Evolutionary conservation across 2,329 filamentous ascomycete species (phyloP).

Genomic region (Thermothelomyces thermophilus): DNA sequence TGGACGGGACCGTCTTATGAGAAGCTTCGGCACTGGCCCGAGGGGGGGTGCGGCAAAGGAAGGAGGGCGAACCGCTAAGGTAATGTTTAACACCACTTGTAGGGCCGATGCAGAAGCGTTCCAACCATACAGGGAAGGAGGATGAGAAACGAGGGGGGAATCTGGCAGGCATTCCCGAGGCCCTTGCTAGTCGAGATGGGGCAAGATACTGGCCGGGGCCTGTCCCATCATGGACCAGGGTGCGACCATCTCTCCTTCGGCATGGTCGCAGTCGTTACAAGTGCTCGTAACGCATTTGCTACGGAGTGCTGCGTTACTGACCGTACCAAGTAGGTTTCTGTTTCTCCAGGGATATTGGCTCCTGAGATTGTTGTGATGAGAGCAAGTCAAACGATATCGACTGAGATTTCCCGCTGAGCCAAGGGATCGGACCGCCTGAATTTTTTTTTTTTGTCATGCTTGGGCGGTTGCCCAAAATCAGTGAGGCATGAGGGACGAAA

Average conservation of each 20-base stretch:
- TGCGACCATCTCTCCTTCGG: neutral
- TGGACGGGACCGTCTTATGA: slow-evolving; percentile 44
- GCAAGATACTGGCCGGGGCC: slow-evolving; percentile 17
- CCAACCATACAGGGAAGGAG: slow-evolving; percentile 46
- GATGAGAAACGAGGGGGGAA: slow-evolving; percentile 32
- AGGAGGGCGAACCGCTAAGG: slow-evolving; percentile 12
- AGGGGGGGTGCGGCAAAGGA: slow-evolving; percentile 35
- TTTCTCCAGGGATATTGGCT: no score
- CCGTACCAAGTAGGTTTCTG: no score
- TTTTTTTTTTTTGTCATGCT: no score
- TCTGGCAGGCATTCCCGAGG: slow-evolving; percentile 30
- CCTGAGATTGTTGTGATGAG: no score
- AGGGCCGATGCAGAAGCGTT: slow-evolving; percentile 36
- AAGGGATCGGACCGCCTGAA: no score
- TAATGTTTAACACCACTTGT: slow-evolving; percentile 30
- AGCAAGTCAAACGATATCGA: no score
- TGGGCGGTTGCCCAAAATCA: no score
- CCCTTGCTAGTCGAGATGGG: slow-evolving; percentile 25
- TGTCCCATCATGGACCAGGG: slow-evolving; percentile 10
- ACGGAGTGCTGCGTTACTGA: no score
- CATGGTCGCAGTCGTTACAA: no score
- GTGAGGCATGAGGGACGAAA: no score
- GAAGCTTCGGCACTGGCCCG: slow-evolving; percentile 43
- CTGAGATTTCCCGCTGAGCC: no score
- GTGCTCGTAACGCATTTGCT: no score